Evolutionary conservation across 768 basidiomycete species (phyloP).

Genomic region (Tricholoma hemisulphureum): DNA sequence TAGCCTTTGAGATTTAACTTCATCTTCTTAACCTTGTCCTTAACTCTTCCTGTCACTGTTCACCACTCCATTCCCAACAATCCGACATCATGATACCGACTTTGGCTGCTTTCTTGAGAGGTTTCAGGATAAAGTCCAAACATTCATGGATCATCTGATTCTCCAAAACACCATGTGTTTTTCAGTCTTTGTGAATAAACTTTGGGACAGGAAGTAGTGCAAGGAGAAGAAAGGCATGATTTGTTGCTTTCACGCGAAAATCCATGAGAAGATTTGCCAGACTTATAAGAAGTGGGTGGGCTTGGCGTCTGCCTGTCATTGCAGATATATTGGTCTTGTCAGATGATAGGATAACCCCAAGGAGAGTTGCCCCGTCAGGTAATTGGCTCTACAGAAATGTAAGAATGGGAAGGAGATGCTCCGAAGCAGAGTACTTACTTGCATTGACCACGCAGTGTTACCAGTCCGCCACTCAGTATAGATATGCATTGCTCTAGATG

Average conservation of each 20-base stretch:
- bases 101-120: constrained; percentile 29
- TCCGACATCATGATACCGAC: constrained; percentile 27
- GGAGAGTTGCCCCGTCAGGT: constrained; percentile 14
- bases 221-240: constrained; percentile 17
- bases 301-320: constrained; percentile 12
- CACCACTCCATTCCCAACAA: no score
- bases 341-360: constrained; percentile 16
- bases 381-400: constrained; percentile 11
- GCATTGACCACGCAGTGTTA: constrained; percentile 21
- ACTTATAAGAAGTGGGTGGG: constrained; percentile 15
- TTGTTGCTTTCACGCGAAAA: constrained; percentile 12
- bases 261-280: constrained; percentile 14
- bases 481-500: constrained; percentile 9
- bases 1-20: no score
- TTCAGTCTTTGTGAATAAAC: constrained; percentile 4
- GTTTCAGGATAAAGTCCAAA: constrained; percentile 27
- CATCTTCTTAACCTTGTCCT: no score
- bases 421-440: constrained; percentile 7
- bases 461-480: constrained; percentile 24
- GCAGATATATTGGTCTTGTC: constrained; percentile 19
- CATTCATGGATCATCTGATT: constrained; percentile 25
- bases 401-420: neutral
- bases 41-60: no score
- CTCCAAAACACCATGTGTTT: constrained; percentile 22
- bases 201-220: constrained; percentile 20